Evolutionary conservation across 805 yeast genomes (phyloP).

Genomic region (Komagataella phaffii): DNA sequence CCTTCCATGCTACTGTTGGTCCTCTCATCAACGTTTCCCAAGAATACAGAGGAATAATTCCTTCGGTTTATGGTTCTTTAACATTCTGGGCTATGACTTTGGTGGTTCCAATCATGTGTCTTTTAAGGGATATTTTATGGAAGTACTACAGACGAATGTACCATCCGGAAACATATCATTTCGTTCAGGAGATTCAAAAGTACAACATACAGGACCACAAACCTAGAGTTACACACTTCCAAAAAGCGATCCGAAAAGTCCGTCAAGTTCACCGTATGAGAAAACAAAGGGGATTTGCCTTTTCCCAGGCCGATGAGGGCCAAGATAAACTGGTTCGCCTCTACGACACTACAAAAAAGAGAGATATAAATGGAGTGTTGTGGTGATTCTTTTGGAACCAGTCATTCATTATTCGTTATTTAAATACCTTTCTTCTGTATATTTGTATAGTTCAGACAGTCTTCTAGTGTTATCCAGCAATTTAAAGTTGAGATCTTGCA

Average conservation of each 20-base stretch:
- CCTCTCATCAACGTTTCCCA: constrained; percentile 71
- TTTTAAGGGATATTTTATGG: constrained; percentile 85
- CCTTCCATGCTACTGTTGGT: constrained; percentile 74
- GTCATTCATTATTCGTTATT: background rate
- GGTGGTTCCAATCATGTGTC: constrained; percentile 64
- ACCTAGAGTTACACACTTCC: constrained; percentile 95
- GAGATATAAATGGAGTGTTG: constrained; percentile 2
- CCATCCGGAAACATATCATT: constrained; percentile 84
- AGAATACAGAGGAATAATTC: constrained; percentile 73
- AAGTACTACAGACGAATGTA: constrained; percentile 89
- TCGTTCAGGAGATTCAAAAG: constrained; percentile 94
- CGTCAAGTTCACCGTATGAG: constrained; percentile 97
- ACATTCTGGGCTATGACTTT: constrained; percentile 76
- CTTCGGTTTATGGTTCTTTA: constrained; percentile 62
- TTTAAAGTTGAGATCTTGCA: background rate
- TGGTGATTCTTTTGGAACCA: background rate
- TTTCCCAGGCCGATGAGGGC: constrained; percentile 90
- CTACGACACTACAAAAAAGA: constrained; percentile 78
- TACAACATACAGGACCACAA: constrained; percentile 85
- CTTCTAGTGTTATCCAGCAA: background rate
- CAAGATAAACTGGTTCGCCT: constrained; percentile 86
- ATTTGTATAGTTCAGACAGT: background rate
- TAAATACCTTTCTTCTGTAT: background rate
- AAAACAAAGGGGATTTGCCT: constrained; percentile 97
- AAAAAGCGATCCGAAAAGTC: constrained; percentile 90